Conservation (phyloP, 805 yeast genomes). For the Saturnispora zaruensis region DNA sequence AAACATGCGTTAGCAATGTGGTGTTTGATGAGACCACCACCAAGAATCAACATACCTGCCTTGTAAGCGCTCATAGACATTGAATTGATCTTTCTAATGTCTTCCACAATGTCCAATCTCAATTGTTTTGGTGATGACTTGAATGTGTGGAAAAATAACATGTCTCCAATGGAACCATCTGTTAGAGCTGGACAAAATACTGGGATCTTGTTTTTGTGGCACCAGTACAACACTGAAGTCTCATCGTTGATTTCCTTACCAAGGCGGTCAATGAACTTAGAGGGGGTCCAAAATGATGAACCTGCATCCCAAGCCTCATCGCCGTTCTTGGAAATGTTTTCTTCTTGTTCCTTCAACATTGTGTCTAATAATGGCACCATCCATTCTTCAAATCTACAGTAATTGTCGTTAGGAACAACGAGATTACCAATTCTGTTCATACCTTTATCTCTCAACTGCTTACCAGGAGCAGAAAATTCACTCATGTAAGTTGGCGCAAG, state of each 20-base stretch:
- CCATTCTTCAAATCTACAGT: conserved; percentile 98
- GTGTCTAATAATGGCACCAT: conserved; percentile 87
- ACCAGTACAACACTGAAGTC: conserved; percentile 92
- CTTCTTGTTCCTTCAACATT: conserved; percentile 84
- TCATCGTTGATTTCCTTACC: conserved; percentile 96
- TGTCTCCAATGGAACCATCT: conserved; percentile 97
- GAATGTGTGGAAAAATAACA: conserved; percentile 97
- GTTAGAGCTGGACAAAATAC: conserved; percentile 96
- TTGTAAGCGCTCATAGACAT: conserved; percentile 89
- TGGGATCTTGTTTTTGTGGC: conserved; percentile 93
- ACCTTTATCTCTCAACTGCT: conserved; percentile 81
- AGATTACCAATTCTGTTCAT: conserved; percentile 97
- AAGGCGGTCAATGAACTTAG: conserved; percentile 80
- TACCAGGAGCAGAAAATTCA: conserved; percentile 77
- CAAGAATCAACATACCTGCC: conserved; percentile 94
- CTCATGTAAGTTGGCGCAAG: conserved; percentile 95
- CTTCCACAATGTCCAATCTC: conserved; percentile 87
- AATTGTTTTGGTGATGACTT: conserved; percentile 85
- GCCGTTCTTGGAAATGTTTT: conserved; percentile 46
- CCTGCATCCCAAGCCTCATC: conserved; percentile 54
- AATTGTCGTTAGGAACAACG: conserved; percentile 95
- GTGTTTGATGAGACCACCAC: conserved; percentile 95
- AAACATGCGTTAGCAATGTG: conserved; percentile 97
- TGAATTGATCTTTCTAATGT: conserved; percentile 83
- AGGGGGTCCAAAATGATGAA: conserved; percentile 86